These are phyloP conservation scores for Pisolithus albus DNA, from an alignment of 768 basidiomycete species.

Conservation along the genomic window DNA sequence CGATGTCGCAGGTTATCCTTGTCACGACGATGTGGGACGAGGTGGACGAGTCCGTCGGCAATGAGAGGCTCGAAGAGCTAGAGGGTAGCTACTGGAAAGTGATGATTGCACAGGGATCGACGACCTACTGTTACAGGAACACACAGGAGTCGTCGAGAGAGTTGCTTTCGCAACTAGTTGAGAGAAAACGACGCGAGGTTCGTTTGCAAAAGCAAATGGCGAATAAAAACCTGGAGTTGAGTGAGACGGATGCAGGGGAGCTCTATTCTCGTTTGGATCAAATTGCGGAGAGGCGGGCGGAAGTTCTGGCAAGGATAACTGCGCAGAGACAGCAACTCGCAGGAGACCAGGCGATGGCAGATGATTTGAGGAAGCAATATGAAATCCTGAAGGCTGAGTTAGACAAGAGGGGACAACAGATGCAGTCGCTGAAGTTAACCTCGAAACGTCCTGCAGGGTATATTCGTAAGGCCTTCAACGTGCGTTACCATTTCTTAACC, in stretches of 20 bases:
- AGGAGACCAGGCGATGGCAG: conserved; percentile 1
- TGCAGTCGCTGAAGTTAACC: conserved; percentile 2
- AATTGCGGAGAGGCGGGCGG: not conserved
- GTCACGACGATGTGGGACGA: conserved; percentile 8
- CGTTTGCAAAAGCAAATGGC: not conserved
- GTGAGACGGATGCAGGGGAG: not conserved
- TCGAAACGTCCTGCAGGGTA: not conserved
- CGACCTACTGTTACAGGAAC: conserved; percentile 1
- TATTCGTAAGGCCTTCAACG: not conserved
- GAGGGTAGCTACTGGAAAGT: not conserved
- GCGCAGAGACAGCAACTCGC: conserved; percentile 5
- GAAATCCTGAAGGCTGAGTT: conserved; percentile 5
- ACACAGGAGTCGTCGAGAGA: conserved; percentile 4
- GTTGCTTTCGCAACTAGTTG: conserved; percentile 5
- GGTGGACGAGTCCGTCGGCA: conserved; percentile 14
- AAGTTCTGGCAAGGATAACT: not conserved
- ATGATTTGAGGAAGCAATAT: conserved; percentile 3
- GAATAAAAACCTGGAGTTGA: not conserved
- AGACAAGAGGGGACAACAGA: conserved; percentile 3
- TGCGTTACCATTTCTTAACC: not conserved
- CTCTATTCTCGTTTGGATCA: not conserved
- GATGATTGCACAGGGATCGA: too few species aligned
- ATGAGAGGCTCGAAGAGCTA: conserved; percentile 10
- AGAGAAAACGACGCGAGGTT: too few species aligned
- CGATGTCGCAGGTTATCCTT: conserved; percentile 29